Evolutionary conservation across 768 basidiomycete species (phyloP).

Genomic region (Russula dissimulans): DNA sequence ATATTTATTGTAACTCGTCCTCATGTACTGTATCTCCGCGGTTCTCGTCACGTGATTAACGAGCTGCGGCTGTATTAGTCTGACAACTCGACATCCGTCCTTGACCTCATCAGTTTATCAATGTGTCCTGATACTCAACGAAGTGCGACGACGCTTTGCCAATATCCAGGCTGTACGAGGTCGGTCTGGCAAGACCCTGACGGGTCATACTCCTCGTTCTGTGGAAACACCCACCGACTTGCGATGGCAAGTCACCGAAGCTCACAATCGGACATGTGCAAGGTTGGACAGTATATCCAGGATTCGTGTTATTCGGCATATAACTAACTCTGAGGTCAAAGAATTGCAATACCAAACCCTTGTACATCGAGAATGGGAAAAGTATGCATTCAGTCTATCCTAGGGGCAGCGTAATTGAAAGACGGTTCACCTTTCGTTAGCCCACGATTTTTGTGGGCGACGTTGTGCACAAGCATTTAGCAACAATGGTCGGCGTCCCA

Average conservation of each 20-base stretch:
- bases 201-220: conserved; percentile 21
- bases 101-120: not conserved
- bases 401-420: too few species aligned
- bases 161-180: conserved; percentile 16
- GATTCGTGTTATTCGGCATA: too few species aligned
- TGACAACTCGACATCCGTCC: too few species aligned
- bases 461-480: conserved; percentile 17
- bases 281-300: conserved; percentile 10
- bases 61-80: too few species aligned
- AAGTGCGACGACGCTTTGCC: conserved; percentile 7
- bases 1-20: not conserved
- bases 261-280: conserved; percentile 5
- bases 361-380: conserved; percentile 20
- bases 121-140: conserved; percentile 18
- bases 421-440: not conserved
- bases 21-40: not conserved
- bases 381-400: conserved; percentile 6
- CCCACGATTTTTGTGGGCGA: conserved; percentile 19
- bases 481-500: not conserved
- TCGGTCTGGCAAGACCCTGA: conserved; percentile 20
- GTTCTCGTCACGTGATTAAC: not conserved
- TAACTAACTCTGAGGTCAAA: not conserved
- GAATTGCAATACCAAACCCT: conserved; percentile 17
- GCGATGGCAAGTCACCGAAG: conserved; percentile 11
- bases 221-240: conserved; percentile 17